A percentile compares a stretch with the other conserved stretches of the same genome.
These are phyloP conservation scores for Leptodontidium sp. DNA, from an alignment of 2,329 filamentous ascomycete genomes.

Conservation along the genomic window DNA sequence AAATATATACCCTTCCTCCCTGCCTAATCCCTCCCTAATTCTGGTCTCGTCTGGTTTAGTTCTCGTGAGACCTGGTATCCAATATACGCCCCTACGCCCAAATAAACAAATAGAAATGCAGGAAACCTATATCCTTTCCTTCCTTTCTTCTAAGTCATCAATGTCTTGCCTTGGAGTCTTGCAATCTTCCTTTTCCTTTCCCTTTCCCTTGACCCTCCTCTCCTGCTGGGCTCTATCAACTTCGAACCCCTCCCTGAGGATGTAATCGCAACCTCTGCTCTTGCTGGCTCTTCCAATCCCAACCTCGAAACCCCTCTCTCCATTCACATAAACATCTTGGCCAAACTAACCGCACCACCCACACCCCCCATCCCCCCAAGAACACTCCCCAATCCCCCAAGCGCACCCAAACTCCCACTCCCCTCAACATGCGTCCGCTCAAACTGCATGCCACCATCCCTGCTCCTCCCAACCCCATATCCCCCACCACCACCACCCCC, in stretches of 20 bases:
- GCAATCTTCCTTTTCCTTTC: background rate
- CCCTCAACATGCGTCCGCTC: constrained; percentile 37
- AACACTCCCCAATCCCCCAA: constrained; percentile 36
- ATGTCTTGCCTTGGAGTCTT: background rate
- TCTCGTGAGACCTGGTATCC: constrained; percentile 16
- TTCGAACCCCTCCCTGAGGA: background rate
- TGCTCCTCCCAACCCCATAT: constrained; percentile 48
- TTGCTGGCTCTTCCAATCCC: background rate
- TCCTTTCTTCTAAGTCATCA: background rate
- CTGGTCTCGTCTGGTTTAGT: background rate
- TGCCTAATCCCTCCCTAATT: background rate
- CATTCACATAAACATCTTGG: constrained; percentile 47
- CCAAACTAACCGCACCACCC: constrained; percentile 44
- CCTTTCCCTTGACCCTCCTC: background rate
- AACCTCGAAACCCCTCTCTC: background rate
- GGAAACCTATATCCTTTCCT: background rate
- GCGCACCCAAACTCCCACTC: constrained; percentile 23
- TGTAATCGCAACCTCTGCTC: background rate
- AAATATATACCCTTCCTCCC: background rate
- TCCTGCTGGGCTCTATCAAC: background rate
- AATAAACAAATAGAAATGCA: background rate
- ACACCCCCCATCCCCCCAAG: constrained; percentile 41
- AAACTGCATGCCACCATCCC: constrained; percentile 32
- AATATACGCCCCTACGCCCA: constrained; percentile 5
- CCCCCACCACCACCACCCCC: constrained; percentile 47